Evolutionary conservation across 768 basidiomycete genomes (phyloP).

Genomic region (Mrakia frigida): DNA sequence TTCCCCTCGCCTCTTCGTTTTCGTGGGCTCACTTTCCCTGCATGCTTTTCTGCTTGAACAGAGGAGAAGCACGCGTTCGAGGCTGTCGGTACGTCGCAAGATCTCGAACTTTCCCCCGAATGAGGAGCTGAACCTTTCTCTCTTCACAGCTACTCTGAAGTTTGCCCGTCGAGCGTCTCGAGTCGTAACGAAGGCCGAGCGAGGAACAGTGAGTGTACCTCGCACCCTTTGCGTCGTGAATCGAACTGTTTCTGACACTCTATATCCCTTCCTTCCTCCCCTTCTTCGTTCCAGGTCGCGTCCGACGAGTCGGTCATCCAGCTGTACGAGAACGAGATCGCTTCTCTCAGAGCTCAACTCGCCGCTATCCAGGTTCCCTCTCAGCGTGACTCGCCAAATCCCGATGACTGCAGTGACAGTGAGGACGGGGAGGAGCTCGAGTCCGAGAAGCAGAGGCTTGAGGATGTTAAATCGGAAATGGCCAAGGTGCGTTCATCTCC

Average conservation of each 20-base stretch:
- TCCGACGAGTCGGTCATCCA: conserved; percentile 42
- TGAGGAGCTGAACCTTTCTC: too few species aligned
- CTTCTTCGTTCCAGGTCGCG: conserved; percentile 34
- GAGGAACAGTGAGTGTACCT: conserved; percentile 38
- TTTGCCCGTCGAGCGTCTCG: conserved; percentile 44
- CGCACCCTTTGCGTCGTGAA: neutral
- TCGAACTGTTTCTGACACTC: too few species aligned
- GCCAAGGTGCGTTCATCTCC: neutral
- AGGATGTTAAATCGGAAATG: conserved; percentile 1
- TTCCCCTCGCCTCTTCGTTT: too few species aligned
- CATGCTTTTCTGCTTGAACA: conserved; percentile 5
- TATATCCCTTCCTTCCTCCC: neutral
- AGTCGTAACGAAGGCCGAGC: conserved; percentile 45
- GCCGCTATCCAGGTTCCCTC: conserved; percentile 10
- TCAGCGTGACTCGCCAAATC: neutral
- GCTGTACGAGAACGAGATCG: conserved; percentile 44
- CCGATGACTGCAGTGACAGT: conserved; percentile 2
- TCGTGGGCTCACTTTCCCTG: neutral
- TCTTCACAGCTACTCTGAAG: conserved; percentile 39
- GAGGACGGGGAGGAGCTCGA: conserved; percentile 14
- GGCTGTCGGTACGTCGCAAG: conserved; percentile 38
- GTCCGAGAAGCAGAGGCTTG: conserved; percentile 18
- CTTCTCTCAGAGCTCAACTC: conserved; percentile 39
- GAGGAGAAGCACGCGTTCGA: conserved; percentile 44
- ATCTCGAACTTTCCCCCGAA: neutral